Conservation (phyloP, 2,329 filamentous ascomycete species). For the Aspergillus nomiae region DNA sequence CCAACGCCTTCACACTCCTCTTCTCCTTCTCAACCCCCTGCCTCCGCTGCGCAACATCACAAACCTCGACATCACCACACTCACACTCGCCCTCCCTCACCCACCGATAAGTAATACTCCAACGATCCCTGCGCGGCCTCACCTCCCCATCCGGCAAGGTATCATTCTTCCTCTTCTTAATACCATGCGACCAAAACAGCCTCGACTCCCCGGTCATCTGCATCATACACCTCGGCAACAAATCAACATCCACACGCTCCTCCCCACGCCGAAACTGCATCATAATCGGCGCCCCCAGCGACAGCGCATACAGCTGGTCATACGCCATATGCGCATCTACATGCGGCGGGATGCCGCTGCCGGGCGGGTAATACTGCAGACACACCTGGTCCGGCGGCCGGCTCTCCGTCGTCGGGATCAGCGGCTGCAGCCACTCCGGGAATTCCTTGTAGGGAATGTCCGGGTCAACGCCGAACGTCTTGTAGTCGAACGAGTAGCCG, state of each 20-base stretch:
- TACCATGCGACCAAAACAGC: conserved; percentile 60
- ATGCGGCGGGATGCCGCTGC: conserved; percentile 62
- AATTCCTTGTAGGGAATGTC: conserved; percentile 54
- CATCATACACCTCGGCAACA: conserved; percentile 54
- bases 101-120: conserved; percentile 61
- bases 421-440: conserved; percentile 53
- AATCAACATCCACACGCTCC: conserved; percentile 47
- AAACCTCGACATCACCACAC: conserved; percentile 53
- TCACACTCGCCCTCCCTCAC: conserved; percentile 51
- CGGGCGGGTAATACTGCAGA: conserved; percentile 62
- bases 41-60: conserved; percentile 54
- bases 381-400: conserved; percentile 60
- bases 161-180: conserved; percentile 57
- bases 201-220: conserved; percentile 54
- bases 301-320: conserved; percentile 39
- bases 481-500: conserved; percentile 61
- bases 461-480: conserved; percentile 58
- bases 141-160: conserved; percentile 49
- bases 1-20: conserved; percentile 25
- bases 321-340: conserved; percentile 59
- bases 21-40: conserved; percentile 54
- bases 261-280: conserved; percentile 36
- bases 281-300: conserved; percentile 33
- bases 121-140: conserved; percentile 48
- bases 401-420: conserved; percentile 49